These are phyloP conservation scores for Aspergillaceae sp. DNA, from an alignment of 2,329 filamentous ascomycete species.

Conservation along the genomic window DNA sequence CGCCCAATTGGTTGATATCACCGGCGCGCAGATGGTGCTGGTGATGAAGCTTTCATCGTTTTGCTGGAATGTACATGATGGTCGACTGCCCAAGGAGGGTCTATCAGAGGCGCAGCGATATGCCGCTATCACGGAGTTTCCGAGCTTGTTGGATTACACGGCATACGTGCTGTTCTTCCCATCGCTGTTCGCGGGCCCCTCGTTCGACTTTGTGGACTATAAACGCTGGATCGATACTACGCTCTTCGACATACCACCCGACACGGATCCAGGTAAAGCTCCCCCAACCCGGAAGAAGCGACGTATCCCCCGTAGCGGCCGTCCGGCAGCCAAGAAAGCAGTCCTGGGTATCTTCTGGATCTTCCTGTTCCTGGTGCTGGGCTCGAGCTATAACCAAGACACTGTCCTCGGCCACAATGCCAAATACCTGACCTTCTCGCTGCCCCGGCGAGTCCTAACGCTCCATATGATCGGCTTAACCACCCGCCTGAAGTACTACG, in stretches of 20 bases:
- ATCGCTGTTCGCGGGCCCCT: slow-evolving; percentile 75
- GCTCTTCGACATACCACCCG: slow-evolving; percentile 81
- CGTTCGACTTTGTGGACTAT: slow-evolving; percentile 93
- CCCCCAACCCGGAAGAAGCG: slow-evolving; percentile 81
- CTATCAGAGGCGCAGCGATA: slow-evolving; percentile 84
- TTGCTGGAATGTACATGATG: slow-evolving; percentile 96
- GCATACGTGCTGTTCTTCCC: slow-evolving; percentile 96
- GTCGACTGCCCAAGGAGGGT: slow-evolving; percentile 65
- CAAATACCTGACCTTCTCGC: slow-evolving; percentile 56
- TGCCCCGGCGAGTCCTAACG: slow-evolving; percentile 65
- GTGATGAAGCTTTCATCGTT: slow-evolving; percentile 97
- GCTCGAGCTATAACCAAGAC: slow-evolving; percentile 55
- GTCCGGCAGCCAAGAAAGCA: slow-evolving; percentile 72
- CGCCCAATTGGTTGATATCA: slow-evolving; percentile 70
- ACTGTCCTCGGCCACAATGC: slow-evolving; percentile 59
- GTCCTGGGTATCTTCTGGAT: slow-evolving; percentile 70
- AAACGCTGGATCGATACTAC: slow-evolving; percentile 83
- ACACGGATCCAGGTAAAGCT: slow-evolving; percentile 74
- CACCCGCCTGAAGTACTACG: slow-evolving; percentile 87
- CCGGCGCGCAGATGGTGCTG: slow-evolving; percentile 91
- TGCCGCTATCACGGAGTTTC: slow-evolving; percentile 65
- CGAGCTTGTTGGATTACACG: slow-evolving; percentile 67
- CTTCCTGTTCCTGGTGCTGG: slow-evolving; percentile 64
- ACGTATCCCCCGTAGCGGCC: slow-evolving; percentile 83
- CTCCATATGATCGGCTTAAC: slow-evolving; percentile 79